Evolutionary conservation across 495 filamentous ascomycete species (phyloP), one percentile per base, ranked within the genome.

Genomic region (Choiromyces venosus): DNA sequence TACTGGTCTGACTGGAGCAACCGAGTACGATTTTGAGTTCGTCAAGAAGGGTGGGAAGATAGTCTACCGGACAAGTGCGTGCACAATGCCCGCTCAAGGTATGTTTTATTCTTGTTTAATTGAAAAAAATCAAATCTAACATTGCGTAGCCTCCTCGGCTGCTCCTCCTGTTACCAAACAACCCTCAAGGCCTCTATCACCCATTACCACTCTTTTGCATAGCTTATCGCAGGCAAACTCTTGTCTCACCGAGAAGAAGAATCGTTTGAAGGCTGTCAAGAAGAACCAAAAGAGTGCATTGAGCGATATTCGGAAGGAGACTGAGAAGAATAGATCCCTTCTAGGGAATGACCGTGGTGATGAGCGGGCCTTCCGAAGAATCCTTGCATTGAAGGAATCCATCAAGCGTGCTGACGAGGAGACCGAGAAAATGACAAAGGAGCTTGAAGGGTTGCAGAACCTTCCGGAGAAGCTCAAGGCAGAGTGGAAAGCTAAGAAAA

Each of bases 11-110:
- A 79, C 80, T 37, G 79, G 79, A 36, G 74, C 79, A 37, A 81
- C 80, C 2, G 80, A 81, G 65, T 81, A 81, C 65, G 80, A 81
- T 79, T 81, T 81, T 66, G 80, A 81, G 71, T 81, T 81, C 69
- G 80, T 81, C 35, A 81, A 71, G 70, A 81, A 73, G 65, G 76
- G 72, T 25, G 42, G 73, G 7, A 42, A 71, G 42, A 74, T 78
- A 39, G 75, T 81, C 65, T 81, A 81, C 66, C 69, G 38, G 39
- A 77, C 80, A 66, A 75, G 79, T 29, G 80, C 80, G 64, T 81
- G 79, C 64, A 81, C 80, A 39, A 71, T 81, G 70, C 79, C 79
- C 67, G 80, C 79, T 29, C 79, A 81, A 70, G 80, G 80, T 81
- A 73, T 68, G 78, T 74, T 67, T 29, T 74, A 68, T 46, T 46